Evolutionary conservation across 106 monocot species (phyloP), one percentile per base, ranked within the genome.

Genomic region (Dendrobium huoshanense): DNA sequence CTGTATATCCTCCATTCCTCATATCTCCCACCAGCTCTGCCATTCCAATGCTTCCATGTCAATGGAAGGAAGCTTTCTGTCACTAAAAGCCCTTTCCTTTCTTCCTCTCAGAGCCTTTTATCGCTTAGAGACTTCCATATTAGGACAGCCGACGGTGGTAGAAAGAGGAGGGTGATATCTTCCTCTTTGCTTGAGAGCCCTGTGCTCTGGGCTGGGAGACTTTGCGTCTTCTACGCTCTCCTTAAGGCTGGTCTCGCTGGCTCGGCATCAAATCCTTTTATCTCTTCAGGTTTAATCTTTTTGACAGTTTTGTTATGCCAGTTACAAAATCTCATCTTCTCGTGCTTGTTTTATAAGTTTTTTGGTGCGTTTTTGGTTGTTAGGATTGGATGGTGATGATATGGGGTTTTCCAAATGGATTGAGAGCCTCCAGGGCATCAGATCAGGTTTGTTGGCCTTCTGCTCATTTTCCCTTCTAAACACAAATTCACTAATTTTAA

Each of bases 141-240:
- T 10, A 56, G 59, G 73, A 27, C 48, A 37, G 41, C 40, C 11
- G 49, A 77, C 68, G 54, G 24, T 18, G 42, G 79, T 40, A 77
- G 37, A 43, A 75, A 5, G 9, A 11, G 19, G 37, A 72, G 41
- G 48, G 17, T 22, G 9, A 43, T 75, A 37, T 61, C 87, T 16
- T 83, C 85, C 33, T 87, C 88, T 27, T 78, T 97, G 85, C 77
- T 97, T 29, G 92, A 94, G 75, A 79, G 58, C 67, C 97, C 94
- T 4, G 85, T 94, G 51, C 78, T 94, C 11, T 97, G 97, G 97
- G 92, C 85, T 75, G 89, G 92, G 40, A 87, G 94, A 81, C 81
- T 97, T 48, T 92, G 90, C 82, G 43, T 97, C 81, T 94, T 89
- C 82, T 97, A 97, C 51, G 90, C 86, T 73, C 90, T 92, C 68